These are phyloP conservation scores for Penicillium paneum DNA, from an alignment of 2,329 filamentous ascomycete genomes.

Conservation along the genomic window DNA sequence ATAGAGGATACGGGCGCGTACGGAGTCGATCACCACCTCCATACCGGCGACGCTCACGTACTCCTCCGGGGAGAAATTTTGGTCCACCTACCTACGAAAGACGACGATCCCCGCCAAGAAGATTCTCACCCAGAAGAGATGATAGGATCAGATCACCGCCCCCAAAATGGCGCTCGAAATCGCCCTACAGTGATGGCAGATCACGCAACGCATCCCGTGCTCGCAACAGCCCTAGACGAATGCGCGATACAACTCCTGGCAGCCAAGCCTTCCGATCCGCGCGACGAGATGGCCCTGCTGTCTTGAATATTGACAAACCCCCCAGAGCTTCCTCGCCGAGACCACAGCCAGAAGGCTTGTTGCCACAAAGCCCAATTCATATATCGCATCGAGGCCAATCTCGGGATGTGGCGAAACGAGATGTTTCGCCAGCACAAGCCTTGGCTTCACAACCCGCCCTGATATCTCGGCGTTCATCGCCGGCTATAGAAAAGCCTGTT, in stretches of 20 bases:
- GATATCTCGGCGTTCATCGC: constrained; percentile 62
- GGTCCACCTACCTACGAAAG: constrained; percentile 33
- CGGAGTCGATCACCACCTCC: constrained; percentile 43
- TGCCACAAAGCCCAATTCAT: constrained; percentile 53
- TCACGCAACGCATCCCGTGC: constrained; percentile 31
- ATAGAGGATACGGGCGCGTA: constrained; percentile 33
- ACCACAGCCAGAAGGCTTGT: constrained; percentile 36
- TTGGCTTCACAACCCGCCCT: constrained; percentile 54
- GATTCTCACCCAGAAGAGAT: constrained; percentile 43
- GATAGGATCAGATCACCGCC: constrained; percentile 39
- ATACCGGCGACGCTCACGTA: constrained; percentile 44
- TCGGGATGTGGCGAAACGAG: constrained; percentile 45
- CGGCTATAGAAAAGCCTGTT: constrained; percentile 53
- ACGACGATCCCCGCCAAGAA: constrained; percentile 38
- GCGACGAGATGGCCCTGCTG: constrained; percentile 35
- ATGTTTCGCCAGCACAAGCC: constrained; percentile 46
- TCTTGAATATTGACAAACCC: constrained; percentile 29
- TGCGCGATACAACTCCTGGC: constrained; percentile 37
- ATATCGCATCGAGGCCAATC: constrained; percentile 49
- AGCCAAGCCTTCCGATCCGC: constrained; percentile 31
- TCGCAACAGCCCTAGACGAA: constrained; percentile 34
- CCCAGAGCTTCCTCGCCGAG: constrained; percentile 29
- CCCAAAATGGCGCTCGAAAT: constrained; percentile 39
- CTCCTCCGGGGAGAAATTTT: constrained; percentile 38
- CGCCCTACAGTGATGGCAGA: constrained; percentile 34